Conservation (phyloP, 441 rosid genomes). For the Lepidium campestre region DNA sequence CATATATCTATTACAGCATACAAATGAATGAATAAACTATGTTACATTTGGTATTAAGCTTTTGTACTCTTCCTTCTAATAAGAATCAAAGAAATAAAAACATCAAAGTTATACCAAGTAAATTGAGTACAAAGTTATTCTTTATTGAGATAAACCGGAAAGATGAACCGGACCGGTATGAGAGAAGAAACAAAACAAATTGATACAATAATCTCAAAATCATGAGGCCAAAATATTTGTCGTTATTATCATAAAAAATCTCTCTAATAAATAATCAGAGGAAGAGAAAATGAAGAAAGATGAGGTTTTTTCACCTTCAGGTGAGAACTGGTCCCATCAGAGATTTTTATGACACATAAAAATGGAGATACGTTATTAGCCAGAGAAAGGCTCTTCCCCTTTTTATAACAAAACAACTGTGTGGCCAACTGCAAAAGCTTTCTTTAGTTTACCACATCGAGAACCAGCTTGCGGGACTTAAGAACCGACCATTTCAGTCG, state of each 20-base stretch:
- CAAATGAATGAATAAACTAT: not conserved
- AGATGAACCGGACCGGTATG: not conserved
- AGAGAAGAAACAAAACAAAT: slow-evolving; percentile 7
- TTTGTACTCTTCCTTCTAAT: not conserved
- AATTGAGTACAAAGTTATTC: not conserved
- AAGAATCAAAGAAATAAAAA: not conserved
- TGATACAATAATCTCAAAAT: slow-evolving; percentile 16
- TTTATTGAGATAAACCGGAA: slow-evolving; percentile 15
- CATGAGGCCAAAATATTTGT: slow-evolving; percentile 13
- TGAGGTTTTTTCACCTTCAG: slow-evolving; percentile 17
- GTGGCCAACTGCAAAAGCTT: slow-evolving; percentile 13
- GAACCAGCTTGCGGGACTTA: slow-evolving; percentile 84
- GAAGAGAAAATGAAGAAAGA: not conserved
- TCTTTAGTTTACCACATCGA: slow-evolving; percentile 86
- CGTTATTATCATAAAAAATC: slow-evolving; percentile 22
- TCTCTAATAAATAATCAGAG: not conserved
- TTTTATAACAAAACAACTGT: slow-evolving; percentile 12
- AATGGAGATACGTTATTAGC: slow-evolving; percentile 30
- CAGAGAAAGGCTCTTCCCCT: slow-evolving; percentile 19
- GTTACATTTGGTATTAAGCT: not conserved
- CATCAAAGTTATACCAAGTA: not conserved
- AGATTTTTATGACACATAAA: slow-evolving; percentile 25
- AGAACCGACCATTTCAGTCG: slow-evolving; percentile 91
- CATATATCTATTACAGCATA: not conserved
- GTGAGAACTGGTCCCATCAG: slow-evolving; percentile 21